phyloP scores from a whole-genome alignment of 805 yeast genomes.

The Pachysolen tannophilus region DNA sequence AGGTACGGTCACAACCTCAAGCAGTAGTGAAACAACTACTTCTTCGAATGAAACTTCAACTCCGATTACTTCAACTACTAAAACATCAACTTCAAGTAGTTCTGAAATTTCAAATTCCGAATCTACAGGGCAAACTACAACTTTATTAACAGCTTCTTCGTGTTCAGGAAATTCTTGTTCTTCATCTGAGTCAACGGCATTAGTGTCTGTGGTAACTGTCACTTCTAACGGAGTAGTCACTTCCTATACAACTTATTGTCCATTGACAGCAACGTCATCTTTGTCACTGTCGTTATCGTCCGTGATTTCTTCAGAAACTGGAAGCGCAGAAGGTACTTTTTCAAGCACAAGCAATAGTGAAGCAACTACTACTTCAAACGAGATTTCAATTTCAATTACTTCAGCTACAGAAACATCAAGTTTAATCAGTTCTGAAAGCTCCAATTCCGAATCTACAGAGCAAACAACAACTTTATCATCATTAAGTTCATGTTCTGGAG shows the following conservation, averaged over 20 bases:
- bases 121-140: constrained; percentile 5
- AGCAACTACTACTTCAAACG: constrained; percentile 10
- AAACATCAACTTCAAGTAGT: not conserved
- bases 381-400: too few species aligned
- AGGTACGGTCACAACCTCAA: constrained; percentile 15
- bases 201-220: constrained; percentile 14
- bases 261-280: constrained; percentile 10
- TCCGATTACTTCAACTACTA: too few species aligned
- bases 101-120: not conserved
- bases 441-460: not conserved
- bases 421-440: not conserved
- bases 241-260: constrained; percentile 18
- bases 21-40: not conserved
- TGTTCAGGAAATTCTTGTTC: constrained; percentile 17
- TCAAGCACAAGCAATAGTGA: not conserved
- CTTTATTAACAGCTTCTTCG: constrained; percentile 18
- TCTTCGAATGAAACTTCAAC: too few species aligned
- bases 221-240: constrained; percentile 10
- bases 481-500: constrained; percentile 19
- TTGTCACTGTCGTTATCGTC: too few species aligned
- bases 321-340: constrained; percentile 16
- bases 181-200: constrained; percentile 14
- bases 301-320: not conserved
- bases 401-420: not conserved
- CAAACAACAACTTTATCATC: constrained; percentile 14